Percentiles rank a stretch among this genome's conserved stretches.
Evolutionary conservation across 805 yeast genomes (phyloP).

Genomic region (Peterozyma toletana): DNA sequence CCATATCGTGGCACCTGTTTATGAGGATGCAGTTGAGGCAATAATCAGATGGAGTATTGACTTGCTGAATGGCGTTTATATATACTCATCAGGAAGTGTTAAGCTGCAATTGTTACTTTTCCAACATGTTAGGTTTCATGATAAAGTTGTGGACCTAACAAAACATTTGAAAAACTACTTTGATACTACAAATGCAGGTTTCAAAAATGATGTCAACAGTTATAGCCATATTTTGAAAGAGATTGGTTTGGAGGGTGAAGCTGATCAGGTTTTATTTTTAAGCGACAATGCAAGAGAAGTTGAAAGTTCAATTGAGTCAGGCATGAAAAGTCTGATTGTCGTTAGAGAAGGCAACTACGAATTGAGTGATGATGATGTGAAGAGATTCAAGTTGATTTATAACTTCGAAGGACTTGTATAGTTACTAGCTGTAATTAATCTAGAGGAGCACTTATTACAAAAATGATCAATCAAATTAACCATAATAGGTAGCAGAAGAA

Average conservation of each 20-base stretch:
- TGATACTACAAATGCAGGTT: conserved; percentile 82
- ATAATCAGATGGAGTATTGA: conserved; percentile 34
- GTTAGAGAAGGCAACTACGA: conserved; percentile 71
- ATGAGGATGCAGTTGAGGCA: conserved; percentile 58
- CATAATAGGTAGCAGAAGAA: not conserved
- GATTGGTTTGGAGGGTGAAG: conserved; percentile 23
- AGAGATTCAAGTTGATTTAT: conserved; percentile 17
- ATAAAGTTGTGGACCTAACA: conserved; percentile 41
- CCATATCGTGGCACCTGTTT: conserved; percentile 69
- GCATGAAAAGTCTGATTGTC: conserved; percentile 51
- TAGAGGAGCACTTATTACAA: too few relatives aligned
- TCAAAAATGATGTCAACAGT: conserved; percentile 49
- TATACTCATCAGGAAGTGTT: conserved; percentile 87
- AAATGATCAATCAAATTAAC: not conserved
- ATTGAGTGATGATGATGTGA: conserved; percentile 27
- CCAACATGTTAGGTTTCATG: conserved; percentile 43
- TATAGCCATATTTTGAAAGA: conserved; percentile 46
- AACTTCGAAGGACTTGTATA: conserved; percentile 21
- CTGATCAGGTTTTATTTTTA: conserved; percentile 45
- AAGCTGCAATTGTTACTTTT: conserved; percentile 81
- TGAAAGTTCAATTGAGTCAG: conserved; percentile 63
- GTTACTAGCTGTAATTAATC: not conserved
- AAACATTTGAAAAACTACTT: conserved; percentile 56
- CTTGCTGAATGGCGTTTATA: conserved; percentile 35
- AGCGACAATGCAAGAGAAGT: conserved; percentile 81